Evolutionary conservation across 2,329 filamentous ascomycete genomes (phyloP), one percentile per base, ranked within the genome.

Genomic region (Fusarium torreyae): DNA sequence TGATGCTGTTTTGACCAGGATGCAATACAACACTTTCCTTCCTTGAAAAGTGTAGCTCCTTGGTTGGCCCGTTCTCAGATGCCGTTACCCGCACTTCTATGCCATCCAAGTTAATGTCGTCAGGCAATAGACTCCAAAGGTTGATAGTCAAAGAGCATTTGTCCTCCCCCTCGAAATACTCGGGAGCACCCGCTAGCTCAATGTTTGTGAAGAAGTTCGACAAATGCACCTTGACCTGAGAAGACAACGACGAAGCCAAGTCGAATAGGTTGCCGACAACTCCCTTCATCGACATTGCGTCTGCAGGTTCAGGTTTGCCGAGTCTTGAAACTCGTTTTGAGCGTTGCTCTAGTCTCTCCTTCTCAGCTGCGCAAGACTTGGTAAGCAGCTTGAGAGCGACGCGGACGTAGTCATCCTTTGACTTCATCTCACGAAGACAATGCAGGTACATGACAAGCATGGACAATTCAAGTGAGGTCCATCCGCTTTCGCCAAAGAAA

Each of bases 371-470:
- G 6, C 87, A 90, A 1, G 88, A 87, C 75, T 93, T 94, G 9
- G 87, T 88, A 13, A 96, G 81, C 2, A 98, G 82, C 73, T 92
- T 91, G 15, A 98, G 83, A 10, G 93, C 85, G 10, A 92, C 90
- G 24, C 88, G 88, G 17, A 94, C 89, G 74, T 94, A 97, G 66
- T 97, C 93, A 53, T 95, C 92, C 63, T 89, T 89, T 15, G 89
- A 88, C 49, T 91, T 85, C 28, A 97, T 86, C 71, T 93, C 87
- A 69, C 92, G 91, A 28, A 99, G 85, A 77, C 94, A 98, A 49
- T 88, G 87, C 1, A 92, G 88, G 77, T 98, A 96, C 85, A 98
- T 91, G 68, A 93, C 88, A 7, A 98, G 85, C 87, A 97, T 92
- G 1, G 91, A 91, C 5, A 94, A 83, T 76, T 98, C 94, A 14